A percentile compares a stretch with the other conserved stretches of the same genome.
These are phyloP conservation scores for Porpolomopsis calyptriformis DNA, from an alignment of 768 basidiomycete species.

Conservation along the genomic window DNA sequence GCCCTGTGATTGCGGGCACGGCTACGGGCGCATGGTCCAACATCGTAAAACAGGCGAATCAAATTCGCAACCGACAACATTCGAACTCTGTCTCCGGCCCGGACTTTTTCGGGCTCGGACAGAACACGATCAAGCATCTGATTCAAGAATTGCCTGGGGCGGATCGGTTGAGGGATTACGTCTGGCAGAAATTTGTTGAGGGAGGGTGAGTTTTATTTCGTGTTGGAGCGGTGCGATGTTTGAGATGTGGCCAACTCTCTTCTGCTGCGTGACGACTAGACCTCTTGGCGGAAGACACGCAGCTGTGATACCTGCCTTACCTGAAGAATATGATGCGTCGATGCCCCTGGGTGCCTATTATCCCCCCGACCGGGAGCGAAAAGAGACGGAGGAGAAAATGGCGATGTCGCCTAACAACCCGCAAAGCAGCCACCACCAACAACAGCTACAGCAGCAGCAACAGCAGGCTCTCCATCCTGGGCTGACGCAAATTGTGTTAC, in stretches of 20 bases:
- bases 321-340: slow-evolving; percentile 56
- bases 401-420: neutral
- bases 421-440: neutral
- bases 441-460: neutral
- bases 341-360: slow-evolving; percentile 39
- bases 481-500: slow-evolving; percentile 11
- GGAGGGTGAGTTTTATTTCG: slow-evolving; percentile 58
- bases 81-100: slow-evolving; percentile 83
- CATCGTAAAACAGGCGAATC: slow-evolving; percentile 75
- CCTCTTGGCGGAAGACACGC: slow-evolving; percentile 75
- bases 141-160: slow-evolving; percentile 79
- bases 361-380: slow-evolving; percentile 26
- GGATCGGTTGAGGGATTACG: slow-evolving; percentile 64
- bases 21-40: slow-evolving; percentile 82
- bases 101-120: slow-evolving; percentile 79
- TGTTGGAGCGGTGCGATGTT: neutral
- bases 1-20: slow-evolving; percentile 72
- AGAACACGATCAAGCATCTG: slow-evolving; percentile 82
- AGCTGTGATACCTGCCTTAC: slow-evolving; percentile 69
- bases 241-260: neutral
- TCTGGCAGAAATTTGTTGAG: slow-evolving; percentile 79
- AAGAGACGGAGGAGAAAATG: neutral
- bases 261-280: slow-evolving; percentile 26
- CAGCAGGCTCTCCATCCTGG: slow-evolving; percentile 5
- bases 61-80: slow-evolving; percentile 70